A percentile compares a stretch with the other conserved stretches of the same genome.
phyloP scores from a whole-genome alignment of 352 stramenopile species.

The Detonula confervacea region DNA sequence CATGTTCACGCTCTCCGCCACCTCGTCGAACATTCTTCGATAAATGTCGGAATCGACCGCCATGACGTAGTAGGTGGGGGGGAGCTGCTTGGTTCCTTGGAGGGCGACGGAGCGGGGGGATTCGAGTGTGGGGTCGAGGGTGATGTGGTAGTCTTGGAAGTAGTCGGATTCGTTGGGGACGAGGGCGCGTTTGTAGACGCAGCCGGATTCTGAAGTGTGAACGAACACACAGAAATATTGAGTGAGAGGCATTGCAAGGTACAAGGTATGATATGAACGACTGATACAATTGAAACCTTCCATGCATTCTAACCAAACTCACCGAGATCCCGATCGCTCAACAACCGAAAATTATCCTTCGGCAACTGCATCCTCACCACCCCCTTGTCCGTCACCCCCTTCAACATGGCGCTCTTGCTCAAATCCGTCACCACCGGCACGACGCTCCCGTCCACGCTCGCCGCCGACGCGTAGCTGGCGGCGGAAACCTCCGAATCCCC shows the following conservation, averaged over 20 bases:
- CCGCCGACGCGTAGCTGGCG: constrained; percentile 24
- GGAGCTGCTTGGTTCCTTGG: constrained; percentile 50
- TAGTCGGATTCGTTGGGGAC: constrained; percentile 60
- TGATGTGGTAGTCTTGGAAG: constrained; percentile 61
- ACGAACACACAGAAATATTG: too few relatives aligned
- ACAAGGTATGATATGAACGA: too few relatives aligned
- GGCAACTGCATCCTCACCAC: constrained; percentile 69
- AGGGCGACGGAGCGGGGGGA: constrained; percentile 40
- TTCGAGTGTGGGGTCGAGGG: constrained; percentile 18
- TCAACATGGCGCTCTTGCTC: constrained; percentile 74
- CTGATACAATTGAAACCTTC: too few relatives aligned
- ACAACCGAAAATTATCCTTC: constrained; percentile 73
- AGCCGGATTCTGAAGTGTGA: constrained; percentile 29
- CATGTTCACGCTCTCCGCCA: constrained; percentile 65
- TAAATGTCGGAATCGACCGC: constrained; percentile 73
- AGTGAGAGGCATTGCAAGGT: too few relatives aligned
- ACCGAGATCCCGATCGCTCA: constrained; percentile 68
- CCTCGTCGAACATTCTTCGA: constrained; percentile 72
- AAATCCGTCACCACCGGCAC: constrained; percentile 60
- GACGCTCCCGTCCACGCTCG: constrained; percentile 35
- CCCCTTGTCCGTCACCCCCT: constrained; percentile 60
- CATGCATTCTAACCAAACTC: constrained; percentile 17
- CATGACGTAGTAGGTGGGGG: constrained; percentile 66
- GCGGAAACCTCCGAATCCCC: constrained; percentile 53
- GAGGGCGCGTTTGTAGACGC: constrained; percentile 56